phyloP scores from a whole-genome alignment of 1,284 basidiomycete species.

The Ceratobasidium sp. region DNA sequence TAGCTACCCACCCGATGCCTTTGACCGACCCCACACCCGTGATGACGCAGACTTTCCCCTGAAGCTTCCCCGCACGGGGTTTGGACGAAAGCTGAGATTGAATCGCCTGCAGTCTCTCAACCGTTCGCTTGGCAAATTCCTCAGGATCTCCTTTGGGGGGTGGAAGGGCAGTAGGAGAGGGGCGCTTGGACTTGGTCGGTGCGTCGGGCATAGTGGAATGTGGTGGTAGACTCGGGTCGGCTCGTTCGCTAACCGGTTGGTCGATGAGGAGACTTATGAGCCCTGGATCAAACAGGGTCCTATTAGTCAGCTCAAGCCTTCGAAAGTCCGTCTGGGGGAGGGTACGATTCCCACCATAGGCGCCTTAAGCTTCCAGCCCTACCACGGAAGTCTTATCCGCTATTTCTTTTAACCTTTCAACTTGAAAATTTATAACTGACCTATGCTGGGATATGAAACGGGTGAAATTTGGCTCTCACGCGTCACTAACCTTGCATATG shows the following conservation, averaged over 20 bases:
- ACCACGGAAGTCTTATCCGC: too few species aligned
- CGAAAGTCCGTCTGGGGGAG: too few species aligned
- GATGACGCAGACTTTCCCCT: slow-evolving; percentile 86
- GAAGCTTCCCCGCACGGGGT: slow-evolving; percentile 65
- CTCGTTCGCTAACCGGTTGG: slow-evolving; percentile 14
- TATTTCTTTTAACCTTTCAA: too few species aligned
- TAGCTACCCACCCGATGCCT: slow-evolving; percentile 77
- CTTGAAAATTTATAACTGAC: too few species aligned
- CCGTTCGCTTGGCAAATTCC: slow-evolving; percentile 54
- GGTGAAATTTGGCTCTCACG: too few species aligned
- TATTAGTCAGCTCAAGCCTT: not conserved
- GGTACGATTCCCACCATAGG: not conserved
- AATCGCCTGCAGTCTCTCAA: slow-evolving; percentile 69
- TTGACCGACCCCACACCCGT: slow-evolving; percentile 85
- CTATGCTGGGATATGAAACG: too few species aligned
- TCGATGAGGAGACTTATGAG: not conserved
- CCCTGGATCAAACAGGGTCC: slow-evolving; percentile 15
- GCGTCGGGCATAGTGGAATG: slow-evolving; percentile 30
- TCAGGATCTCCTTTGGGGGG: slow-evolving; percentile 20
- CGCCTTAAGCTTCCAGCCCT: not conserved
- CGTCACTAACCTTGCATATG: too few species aligned
- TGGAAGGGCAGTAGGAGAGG: slow-evolving; percentile 31
- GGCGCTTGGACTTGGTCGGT: slow-evolving; percentile 11
- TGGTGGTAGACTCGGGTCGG: not conserved
- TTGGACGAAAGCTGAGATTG: slow-evolving; percentile 69